These are phyloP conservation scores for Solanum virginianum DNA, from an alignment of 257 asterid genomes.

Conservation along the genomic window DNA sequence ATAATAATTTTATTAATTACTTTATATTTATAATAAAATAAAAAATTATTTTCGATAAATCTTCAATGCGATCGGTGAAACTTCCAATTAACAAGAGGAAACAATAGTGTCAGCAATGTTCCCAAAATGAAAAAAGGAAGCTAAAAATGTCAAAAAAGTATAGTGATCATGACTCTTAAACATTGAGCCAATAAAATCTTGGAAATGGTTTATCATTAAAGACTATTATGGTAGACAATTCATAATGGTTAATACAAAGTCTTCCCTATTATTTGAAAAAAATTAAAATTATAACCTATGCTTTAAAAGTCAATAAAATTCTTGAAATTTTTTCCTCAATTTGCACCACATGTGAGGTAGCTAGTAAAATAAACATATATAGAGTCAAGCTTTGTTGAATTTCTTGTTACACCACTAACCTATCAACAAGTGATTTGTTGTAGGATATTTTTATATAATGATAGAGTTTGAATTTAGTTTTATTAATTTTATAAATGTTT, in stretches of 20 bases:
- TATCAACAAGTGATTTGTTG: not conserved
- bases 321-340: not conserved
- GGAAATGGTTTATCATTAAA: not conserved
- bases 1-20: no score
- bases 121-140: not conserved
- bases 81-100: not conserved
- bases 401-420: not conserved
- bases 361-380: not conserved
- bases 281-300: not conserved
- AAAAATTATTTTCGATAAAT: no score
- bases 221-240: conserved; percentile 12
- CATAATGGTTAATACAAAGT: not conserved
- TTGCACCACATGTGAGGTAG: not conserved
- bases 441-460: not conserved
- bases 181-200: conserved; percentile 49
- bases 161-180: conserved; percentile 12
- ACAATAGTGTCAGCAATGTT: not conserved
- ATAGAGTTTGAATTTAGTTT: rapidly evolving
- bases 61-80: no score
- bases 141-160: not conserved
- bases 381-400: not conserved
- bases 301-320: not conserved
- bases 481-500: no score
- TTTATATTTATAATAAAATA: no score
- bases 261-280: not conserved